Conservation (phyloP, 2,329 filamentous ascomycete species). For the Ophiostoma triangulosporum region DNA sequence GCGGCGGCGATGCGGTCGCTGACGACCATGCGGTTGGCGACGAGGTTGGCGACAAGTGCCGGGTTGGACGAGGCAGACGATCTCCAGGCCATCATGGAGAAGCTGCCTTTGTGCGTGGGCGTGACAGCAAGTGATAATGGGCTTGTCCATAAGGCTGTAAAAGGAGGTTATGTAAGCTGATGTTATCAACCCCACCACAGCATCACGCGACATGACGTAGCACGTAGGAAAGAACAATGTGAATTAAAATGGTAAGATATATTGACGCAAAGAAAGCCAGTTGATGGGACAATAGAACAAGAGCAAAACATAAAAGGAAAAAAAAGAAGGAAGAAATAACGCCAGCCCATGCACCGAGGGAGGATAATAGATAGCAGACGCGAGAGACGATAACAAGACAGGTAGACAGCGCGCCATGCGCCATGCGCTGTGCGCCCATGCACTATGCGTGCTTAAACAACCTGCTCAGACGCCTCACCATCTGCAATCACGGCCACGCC, state of each 20-base stretch:
- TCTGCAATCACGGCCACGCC: slow-evolving; percentile 76
- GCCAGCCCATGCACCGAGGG: not conserved
- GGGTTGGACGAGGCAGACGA: slow-evolving; percentile 63
- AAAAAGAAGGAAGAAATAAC: not conserved
- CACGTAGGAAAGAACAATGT: not conserved
- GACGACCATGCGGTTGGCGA: slow-evolving; percentile 57
- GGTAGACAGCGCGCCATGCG: not conserved
- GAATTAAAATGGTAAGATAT: not conserved
- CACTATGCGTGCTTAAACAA: slow-evolving; percentile 39
- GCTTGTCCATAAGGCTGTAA: no score
- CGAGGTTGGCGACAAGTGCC: slow-evolving; percentile 68
- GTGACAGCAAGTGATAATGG: not conserved
- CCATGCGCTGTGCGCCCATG: no score
- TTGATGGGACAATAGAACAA: not conserved
- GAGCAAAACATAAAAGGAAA: not conserved
- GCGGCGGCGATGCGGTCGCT: slow-evolving; percentile 59
- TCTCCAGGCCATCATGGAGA: slow-evolving; percentile 82
- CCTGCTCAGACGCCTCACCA: slow-evolving; percentile 65
- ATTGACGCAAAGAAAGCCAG: not conserved
- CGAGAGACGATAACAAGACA: not conserved
- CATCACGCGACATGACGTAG: no score
- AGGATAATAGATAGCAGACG: not conserved
- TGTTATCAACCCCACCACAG: not conserved
- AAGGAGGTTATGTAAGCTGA: not conserved
- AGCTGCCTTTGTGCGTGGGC: no score